These are phyloP conservation scores for Cladosporium sp. DNA, from an alignment of 2,329 filamentous ascomycete genomes.

Conservation along the genomic window DNA sequence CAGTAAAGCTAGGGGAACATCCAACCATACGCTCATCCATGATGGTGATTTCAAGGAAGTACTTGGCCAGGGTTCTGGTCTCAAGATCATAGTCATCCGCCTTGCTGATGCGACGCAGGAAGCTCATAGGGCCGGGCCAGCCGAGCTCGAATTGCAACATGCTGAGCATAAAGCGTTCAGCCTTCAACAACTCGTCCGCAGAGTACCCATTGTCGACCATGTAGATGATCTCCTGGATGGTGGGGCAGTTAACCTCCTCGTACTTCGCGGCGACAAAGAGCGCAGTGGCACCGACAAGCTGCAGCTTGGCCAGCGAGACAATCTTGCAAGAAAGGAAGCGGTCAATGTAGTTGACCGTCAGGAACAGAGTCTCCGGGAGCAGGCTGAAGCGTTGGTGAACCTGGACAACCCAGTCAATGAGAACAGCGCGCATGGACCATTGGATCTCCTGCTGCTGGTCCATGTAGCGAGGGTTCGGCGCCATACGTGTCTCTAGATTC, in stretches of 20 bases:
- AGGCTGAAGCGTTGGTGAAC: slow-evolving; percentile 89
- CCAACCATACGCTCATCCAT: slow-evolving; percentile 98
- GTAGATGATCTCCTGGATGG: slow-evolving; percentile 90
- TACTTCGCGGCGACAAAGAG: slow-evolving; percentile 97
- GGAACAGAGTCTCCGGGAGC: slow-evolving; percentile 89
- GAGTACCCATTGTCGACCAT: slow-evolving; percentile 95
- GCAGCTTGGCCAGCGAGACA: slow-evolving; percentile 88
- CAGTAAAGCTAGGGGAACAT: slow-evolving; percentile 81
- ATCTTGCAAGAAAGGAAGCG: slow-evolving; percentile 93
- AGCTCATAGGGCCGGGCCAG: slow-evolving; percentile 99
- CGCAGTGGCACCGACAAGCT: slow-evolving; percentile 92
- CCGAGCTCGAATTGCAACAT: slow-evolving; percentile 95
- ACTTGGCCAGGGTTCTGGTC: slow-evolving; percentile 91
- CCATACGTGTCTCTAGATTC: slow-evolving; percentile 77
- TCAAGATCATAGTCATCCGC: slow-evolving; percentile 96
- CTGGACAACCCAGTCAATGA: slow-evolving; percentile 98
- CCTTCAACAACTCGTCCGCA: slow-evolving; percentile 89
- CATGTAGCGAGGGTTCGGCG: slow-evolving; percentile 93
- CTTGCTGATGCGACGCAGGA: slow-evolving; percentile 93
- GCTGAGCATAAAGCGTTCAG: slow-evolving; percentile 95
- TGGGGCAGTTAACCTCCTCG: slow-evolving; percentile 97
- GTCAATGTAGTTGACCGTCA: slow-evolving; percentile 95
- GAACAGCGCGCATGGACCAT: slow-evolving; percentile 95
- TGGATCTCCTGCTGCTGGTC: slow-evolving; percentile 94
- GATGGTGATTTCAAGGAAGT: slow-evolving; percentile 92